phyloP scores from a whole-genome alignment of 176 grass and related monocot genomes.

The Panicum miliaceum region DNA sequence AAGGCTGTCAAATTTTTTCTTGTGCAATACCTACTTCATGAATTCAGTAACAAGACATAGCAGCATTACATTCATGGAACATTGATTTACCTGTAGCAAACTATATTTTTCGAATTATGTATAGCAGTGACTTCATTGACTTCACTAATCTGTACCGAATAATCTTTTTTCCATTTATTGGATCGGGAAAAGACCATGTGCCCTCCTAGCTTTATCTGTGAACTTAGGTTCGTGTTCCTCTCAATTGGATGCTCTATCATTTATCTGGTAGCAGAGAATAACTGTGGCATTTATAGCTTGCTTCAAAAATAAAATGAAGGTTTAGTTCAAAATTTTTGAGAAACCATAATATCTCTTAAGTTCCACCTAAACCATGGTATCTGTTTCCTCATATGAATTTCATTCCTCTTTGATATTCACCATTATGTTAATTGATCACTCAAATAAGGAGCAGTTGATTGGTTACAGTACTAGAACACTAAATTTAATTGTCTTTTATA shows the following conservation, averaged over 20 bases:
- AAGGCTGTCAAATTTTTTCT: conserved; percentile 1
- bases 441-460: neutral
- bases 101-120: neutral
- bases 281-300: neutral
- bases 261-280: neutral
- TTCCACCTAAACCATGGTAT: neutral
- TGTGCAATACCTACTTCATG: neutral
- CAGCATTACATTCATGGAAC: neutral
- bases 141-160: neutral
- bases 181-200: neutral
- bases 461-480: neutral
- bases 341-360: neutral
- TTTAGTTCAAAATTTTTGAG: neutral
- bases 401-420: neutral
- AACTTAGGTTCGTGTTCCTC: neutral
- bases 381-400: neutral
- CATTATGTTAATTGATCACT: conserved; percentile 6
- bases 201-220: neutral
- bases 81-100: neutral
- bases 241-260: neutral
- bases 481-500: neutral
- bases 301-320: neutral
- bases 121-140: neutral
- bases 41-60: conserved; percentile 8
- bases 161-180: neutral